Evolutionary conservation across 352 stramenopile genomes (phyloP), one percentile per base, ranked within the genome.

Genomic region (Globisporangium rhizosaccharum): DNA sequence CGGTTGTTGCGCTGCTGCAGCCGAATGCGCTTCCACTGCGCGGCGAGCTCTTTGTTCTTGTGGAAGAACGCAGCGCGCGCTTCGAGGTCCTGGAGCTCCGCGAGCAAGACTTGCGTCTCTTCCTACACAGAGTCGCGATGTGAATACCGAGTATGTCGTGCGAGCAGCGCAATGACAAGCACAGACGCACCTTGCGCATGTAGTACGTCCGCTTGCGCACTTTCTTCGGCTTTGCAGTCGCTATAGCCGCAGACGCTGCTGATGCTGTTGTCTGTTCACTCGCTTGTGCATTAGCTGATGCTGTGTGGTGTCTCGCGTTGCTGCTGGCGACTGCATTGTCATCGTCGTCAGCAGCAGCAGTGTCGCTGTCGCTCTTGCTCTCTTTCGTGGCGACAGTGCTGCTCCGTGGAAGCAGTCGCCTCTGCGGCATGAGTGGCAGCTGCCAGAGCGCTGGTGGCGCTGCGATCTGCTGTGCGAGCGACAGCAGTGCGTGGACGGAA

Each of bases 181-280:
- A 39, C 12, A 7, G 18, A 47, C 11, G 33, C 23, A 79, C 71
- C 66, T 80, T 80, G 63, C 72, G 72, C 53, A 69, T 64, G 56
- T 80, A 80, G 54, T 80, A 80, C 23, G 72, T 80, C 46, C 72
- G 57, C 30, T 70, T 62, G 47, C 55, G 60, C 41, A 48, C 50
- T 61, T 57, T 57, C 60, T 66, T 66, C 6, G 53, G 53, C 47
- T 8, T n/a, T 45, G 39, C 39, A 5, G 17, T 20, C 4, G 10
- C 39, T 53, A 37, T 53, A 50, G 20, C 45, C 23, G 28, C 30
- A 48, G 20, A 49, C 20, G n/a, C 25, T 60, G 49, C 18, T 17
- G 47, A 12, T n/a, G 46, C 20, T 39, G 28, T 39, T 23, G 39
- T n/a, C 45, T 46, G 33, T 11, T 9, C 33, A 2, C 33, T 39